Percentiles rank a stretch among this genome's conserved stretches.
These are phyloP conservation scores for Eucalyptus curtisii DNA, from an alignment of 345 rosid species.

Conservation along the genomic window DNA sequence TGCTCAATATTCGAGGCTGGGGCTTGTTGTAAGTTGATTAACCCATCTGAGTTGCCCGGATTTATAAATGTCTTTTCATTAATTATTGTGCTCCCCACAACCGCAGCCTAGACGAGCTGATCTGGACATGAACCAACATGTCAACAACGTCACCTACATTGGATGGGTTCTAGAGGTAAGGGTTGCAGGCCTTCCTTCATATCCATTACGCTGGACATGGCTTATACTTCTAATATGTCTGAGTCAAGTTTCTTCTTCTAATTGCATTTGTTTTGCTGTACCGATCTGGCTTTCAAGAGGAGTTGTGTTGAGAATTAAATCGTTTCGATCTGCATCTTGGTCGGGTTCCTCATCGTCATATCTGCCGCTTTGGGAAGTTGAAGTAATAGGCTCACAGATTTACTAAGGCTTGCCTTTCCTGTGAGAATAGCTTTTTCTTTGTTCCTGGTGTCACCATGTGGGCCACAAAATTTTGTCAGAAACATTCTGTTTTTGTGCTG, in stretches of 20 bases:
- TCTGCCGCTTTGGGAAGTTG: neutral
- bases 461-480: neutral
- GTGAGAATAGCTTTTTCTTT: neutral
- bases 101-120: constrained; percentile 82
- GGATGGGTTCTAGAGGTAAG: constrained; percentile 89
- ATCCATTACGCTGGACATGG: neutral
- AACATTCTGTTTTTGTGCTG: neutral
- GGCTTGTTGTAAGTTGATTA: constrained; percentile 43
- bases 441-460: neutral
- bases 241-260: neutral
- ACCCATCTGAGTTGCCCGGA: neutral
- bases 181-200: neutral
- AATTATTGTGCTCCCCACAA: neutral
- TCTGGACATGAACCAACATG: constrained; percentile 97
- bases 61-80: neutral
- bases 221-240: neutral
- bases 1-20: constrained; percentile 46
- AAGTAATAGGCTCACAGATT: neutral
- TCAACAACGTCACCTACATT: constrained; percentile 79
- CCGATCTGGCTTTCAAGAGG: neutral
- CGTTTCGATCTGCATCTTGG: neutral
- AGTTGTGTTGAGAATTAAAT: neutral
- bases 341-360: neutral
- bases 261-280: neutral
- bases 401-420: neutral